Evolutionary conservation across 1,139 yeast species (phyloP), one percentile per base, ranked within the genome.

Genomic region (Saccharomyces pastorianus): DNA sequence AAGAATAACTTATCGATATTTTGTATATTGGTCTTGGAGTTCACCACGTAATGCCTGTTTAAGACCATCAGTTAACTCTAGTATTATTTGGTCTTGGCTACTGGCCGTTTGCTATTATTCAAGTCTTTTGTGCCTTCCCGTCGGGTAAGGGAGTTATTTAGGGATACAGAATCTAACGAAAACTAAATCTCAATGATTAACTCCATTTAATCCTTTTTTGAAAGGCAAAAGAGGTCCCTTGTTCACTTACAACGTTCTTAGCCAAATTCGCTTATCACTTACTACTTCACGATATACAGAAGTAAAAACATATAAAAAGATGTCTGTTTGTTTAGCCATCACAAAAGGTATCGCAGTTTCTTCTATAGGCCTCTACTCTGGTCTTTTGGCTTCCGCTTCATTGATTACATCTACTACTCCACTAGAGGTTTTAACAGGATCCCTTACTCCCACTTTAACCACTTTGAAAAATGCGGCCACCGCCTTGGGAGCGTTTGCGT

Each of bases 361-460:
- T 46, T 83, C 95, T 51, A 83, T 90, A 85, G 93, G 96, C 72
- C 80, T 90, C 59, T 96, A 96, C 69, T 86, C 96, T 41, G 97
- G 97, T 65, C 83, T 86, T 82, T 93, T 96, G 60, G 88, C 95
- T 53, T 91, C 96, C 47, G 79, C 88, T 47, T 73, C 87, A 53
- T 72, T 88, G 59, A 73, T 86, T 51, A 79, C 77, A n/a, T 48
- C 55, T 32, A 53, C 56, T 17, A 58, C 64, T 23, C 63, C 64
- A 25, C 54, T 57, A 28, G 66, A 38, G 44, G 44, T 38, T 9
- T 11, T 38, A 20, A 38, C 44, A 9, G 23, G 26, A 9, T 20
- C 44, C 9, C 13, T 38, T 20, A 8, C 25, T 65, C 9, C 58
- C 68, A 3, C 53, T 66, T 4, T 52, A 58, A 2, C 57, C 63